phyloP scores from a whole-genome alignment of 495 filamentous ascomycete species.

The Cercophora scortea region DNA sequence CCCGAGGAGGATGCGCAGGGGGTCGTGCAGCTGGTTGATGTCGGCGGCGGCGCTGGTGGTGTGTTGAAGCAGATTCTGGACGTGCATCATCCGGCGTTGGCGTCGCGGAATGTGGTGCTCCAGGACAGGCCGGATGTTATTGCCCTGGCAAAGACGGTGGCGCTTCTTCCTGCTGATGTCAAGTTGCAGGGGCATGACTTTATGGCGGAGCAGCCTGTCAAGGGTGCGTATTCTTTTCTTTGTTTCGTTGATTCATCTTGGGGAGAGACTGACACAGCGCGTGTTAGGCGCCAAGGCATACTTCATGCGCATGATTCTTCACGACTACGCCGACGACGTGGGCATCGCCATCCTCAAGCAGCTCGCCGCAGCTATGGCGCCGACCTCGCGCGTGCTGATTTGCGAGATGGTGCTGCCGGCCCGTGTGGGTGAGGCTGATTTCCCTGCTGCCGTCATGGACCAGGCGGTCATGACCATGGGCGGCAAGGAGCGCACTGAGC shows the following conservation, averaged over 20 bases:
- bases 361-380: constrained; percentile 12
- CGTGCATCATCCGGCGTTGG: constrained; percentile 2
- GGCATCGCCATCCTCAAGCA: constrained; percentile 10
- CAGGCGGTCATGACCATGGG: constrained; percentile 23
- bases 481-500: constrained; percentile 22
- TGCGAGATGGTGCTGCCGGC: constrained; percentile 23
- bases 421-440: constrained; percentile 13
- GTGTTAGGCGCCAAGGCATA: constrained; percentile 15
- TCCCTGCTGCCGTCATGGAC: constrained; percentile 16
- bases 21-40: constrained; percentile 12
- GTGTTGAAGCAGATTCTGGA: constrained; percentile 16
- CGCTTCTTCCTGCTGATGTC: constrained; percentile 5
- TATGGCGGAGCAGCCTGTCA: constrained; percentile 9
- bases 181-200: constrained; percentile 11
- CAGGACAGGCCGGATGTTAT: constrained; percentile 12
- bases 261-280: too few species aligned
- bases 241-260: too few species aligned
- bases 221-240: constrained; percentile 4
- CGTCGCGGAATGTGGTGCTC: constrained; percentile 6
- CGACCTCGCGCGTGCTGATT: constrained; percentile 17
- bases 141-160: constrained; percentile 5
- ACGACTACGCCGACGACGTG: constrained; percentile 14
- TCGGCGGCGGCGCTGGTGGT: constrained; percentile 11
- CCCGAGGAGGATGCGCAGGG: constrained; percentile 6
- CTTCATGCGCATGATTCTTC: constrained; percentile 19